Evolutionary conservation across 2,329 filamentous ascomycete genomes (phyloP), one percentile per base, ranked within the genome.

Genomic region (Fusarium bulbicola): DNA sequence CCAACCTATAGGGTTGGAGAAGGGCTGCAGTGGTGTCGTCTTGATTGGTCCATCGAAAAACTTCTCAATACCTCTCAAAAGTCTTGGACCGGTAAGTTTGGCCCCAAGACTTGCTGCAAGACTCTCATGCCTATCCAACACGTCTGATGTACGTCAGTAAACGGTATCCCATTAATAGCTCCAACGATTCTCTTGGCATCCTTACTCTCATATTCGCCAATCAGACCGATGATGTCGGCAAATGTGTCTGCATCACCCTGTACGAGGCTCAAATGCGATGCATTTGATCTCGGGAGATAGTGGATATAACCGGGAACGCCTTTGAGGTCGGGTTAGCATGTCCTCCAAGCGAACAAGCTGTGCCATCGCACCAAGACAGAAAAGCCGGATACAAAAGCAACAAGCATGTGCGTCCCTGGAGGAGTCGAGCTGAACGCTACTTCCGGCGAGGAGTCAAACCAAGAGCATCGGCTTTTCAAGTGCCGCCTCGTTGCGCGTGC

Each of bases 41-140:
- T 79, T 90, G 68, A 95, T 94, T 28, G 93, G 91, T 0, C 92
- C 93, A 73, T 97, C 94, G 78, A 97, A 97, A 63, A 95, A 87
- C 59, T 93, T 89, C 81, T 97, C 94, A 80, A 97, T 94, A 46
- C 93, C 92, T 82, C 95, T 95, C 77, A 97, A 90, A 70, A 97
- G 84, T 58, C 95, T 93, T 30, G 94, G 93, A 0, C 93, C 94
- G 3, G 95, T 89, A 24, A 95, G 91, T 74, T 94, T 93, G 62
- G 93, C 94, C 76, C 94, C 94, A 32, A 97, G 87, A 77, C 94
- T 95, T 65, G 92, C 92, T 52, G 94, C 95, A 76, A 97, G 90
- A 81, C 93, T 95, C 83, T 97, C 94, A 80, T 95, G 93, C 62
- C 93, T 90, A 77, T 93, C 93, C 59, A 97, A 85, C 21, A 96